Base-by-base conservation (phyloP, 768 basidiomycete species). In the Collybia nuda region DNA sequence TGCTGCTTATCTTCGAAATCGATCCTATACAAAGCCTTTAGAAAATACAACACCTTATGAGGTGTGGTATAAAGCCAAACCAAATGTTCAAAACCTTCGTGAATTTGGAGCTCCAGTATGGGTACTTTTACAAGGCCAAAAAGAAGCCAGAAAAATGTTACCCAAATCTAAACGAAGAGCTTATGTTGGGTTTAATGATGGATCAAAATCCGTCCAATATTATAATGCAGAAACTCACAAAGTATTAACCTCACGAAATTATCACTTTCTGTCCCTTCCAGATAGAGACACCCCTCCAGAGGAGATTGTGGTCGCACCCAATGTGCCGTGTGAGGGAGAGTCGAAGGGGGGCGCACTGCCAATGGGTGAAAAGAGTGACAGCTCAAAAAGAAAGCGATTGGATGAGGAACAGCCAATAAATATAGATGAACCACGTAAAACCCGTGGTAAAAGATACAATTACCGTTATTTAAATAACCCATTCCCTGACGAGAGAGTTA, bases 71-170 rank as follows among this genome's bases (percentile, higher is more conserved):
- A 39, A 49, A 2, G n/a, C 41, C 15, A 58, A 55, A 47, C 62
- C 64, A 0, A 23, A 43, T 12, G 22, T 43, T 6, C 5, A 19
- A 15, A 19, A 43, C 41, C 12, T 43, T n/a, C 2, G 12, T n/a
- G 59, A 61, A 41, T 63, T 67, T 47, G 63, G 65, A 44, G 58
- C 54, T 35, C 51, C 58, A 36, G 65, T 62, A 3, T 65, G 57
- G 54, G 55, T 64, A 6, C 50, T 61, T 23, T 28, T 37, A 14
- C 45, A 46, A 46, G 35, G 45, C 23, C n/a, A 44, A 14, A 44
- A 47, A 6, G 45, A 47, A 36, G 28, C 18, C 19, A 6, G 28
- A 5, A 47, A 47, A 47, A 29, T 47, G 28, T 21, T 23, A 45
- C n/a, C 44, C 26, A 28, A 36, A 24, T 45, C 44, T 3, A 29